A percentile compares a stretch with the other conserved stretches of the same genome.
phyloP scores from a whole-genome alignment of 306 rosid genomes.

The barrel medic (Medicago truncatula) region DNA sequence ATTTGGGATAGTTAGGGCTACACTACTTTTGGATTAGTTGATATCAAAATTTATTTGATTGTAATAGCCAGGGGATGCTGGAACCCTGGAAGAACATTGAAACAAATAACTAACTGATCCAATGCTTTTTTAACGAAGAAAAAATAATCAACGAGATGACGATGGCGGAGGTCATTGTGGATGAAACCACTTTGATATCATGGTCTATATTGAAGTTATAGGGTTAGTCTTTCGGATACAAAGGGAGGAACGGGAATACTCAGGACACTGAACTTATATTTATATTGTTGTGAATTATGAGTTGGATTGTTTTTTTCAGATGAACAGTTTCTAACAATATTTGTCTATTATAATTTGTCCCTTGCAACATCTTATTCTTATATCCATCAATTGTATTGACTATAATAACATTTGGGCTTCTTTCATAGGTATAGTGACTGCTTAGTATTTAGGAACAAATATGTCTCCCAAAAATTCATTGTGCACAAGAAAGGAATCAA shows the following conservation, averaged over 20 bases:
- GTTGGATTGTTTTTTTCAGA: neutral
- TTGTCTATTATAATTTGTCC: neutral
- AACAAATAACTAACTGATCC: neutral
- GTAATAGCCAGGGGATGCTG: neutral
- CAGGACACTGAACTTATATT: neutral
- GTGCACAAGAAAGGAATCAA: slow-evolving; percentile 8
- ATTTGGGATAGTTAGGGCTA: neutral
- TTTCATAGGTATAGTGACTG: neutral
- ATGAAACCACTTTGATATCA: neutral
- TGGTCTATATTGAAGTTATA: neutral
- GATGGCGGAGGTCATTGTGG: neutral
- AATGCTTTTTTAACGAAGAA: neutral
- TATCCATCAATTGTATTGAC: neutral
- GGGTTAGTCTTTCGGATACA: neutral
- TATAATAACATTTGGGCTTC: slow-evolving; percentile 1
- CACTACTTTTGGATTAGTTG: neutral
- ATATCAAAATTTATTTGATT: neutral
- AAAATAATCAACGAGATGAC: neutral
- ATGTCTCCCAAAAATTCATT: neutral
- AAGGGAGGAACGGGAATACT: neutral
- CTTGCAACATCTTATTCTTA: neutral
- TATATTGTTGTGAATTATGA: neutral
- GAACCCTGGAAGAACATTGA: neutral
- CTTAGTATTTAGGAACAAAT: neutral
- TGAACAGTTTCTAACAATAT: neutral